Base-by-base conservation (phyloP, 2,329 filamentous ascomycete species). In the Emergomyces orientalis region DNA sequence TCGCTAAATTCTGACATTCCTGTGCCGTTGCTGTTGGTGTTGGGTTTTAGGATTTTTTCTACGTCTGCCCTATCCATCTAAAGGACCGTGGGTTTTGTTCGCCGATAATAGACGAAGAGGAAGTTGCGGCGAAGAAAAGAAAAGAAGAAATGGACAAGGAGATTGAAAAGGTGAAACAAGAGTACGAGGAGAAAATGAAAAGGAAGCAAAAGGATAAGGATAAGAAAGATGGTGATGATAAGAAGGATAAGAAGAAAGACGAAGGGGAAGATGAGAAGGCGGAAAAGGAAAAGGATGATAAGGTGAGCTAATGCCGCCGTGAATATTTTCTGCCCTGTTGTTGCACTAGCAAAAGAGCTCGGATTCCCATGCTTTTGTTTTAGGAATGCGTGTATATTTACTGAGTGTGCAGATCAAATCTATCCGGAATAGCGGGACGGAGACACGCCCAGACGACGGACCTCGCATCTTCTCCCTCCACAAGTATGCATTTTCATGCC, bases 391-490 rank as follows among this genome's bases (percentile, higher is more conserved):
- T 34, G 9, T 34, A 25, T 6, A 30, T 30, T 39, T 34, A 56
- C 58, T 61, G 58, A 57, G 54, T 43, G 25, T 32, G 45, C 65
- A 79, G 76, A 78, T 79, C 67, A 76, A 80, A 67, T 75, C 79
- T 41, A 73, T 82, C 32, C 76, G 81, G 66, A 77, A 78, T 43
- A 70, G 71, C 43, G 68, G 73, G 41, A 68, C 78, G 27, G 74
- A 77, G 43, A 64, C 75, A 22, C 58, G 45, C 32, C 34, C 59
- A n/a, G 64, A 63, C 27, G 86, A 89, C 64, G 86, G 89, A 64
- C 86, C 88, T 63, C 85, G 93, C 51, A 83, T 96, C 2, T 99
- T 94, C 76, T 85, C 88, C 67, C 80, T 97, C 63, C 89, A 93
- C 71, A 91, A 87, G 89, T 93, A 76, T 62, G 71, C 67, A 39